phyloP scores from a whole-genome alignment of 129 eudicot genomes.

The Helianthus tuberosus region DNA sequence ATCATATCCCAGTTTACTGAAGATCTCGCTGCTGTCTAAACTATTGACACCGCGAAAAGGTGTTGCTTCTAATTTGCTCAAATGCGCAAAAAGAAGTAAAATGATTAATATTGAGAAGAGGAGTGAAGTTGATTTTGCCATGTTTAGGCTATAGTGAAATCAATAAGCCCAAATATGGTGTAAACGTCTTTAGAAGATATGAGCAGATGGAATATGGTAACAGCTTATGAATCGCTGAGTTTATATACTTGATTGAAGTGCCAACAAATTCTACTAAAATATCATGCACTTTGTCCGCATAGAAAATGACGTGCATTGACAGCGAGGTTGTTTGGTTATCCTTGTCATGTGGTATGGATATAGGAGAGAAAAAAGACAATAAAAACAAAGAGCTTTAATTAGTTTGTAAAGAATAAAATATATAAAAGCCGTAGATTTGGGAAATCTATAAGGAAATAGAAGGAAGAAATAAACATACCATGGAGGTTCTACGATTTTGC shows the following conservation, averaged over 20 bases:
- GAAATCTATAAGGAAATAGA: too few relatives aligned
- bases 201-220: constrained; percentile 7
- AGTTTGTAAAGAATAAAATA: too few relatives aligned
- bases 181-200: constrained; percentile 16
- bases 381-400: constrained; percentile 15
- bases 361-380: not conserved
- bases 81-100: constrained; percentile 35
- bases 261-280: not conserved
- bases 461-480: too few relatives aligned
- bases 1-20: constrained; percentile 47
- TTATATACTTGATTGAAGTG: constrained; percentile 36
- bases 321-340: constrained; percentile 21
- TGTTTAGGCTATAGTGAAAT: constrained; percentile 22
- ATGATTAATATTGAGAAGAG: constrained; percentile 32
- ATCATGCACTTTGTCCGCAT: constrained; percentile 12
- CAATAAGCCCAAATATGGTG: constrained; percentile 16
- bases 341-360: constrained; percentile 16
- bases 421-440: too few relatives aligned
- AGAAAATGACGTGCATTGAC: constrained; percentile 29
- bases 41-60: constrained; percentile 45
- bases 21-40: constrained; percentile 47
- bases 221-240: constrained; percentile 8
- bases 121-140: constrained; percentile 41
- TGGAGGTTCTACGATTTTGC: too few relatives aligned
- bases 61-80: constrained; percentile 33